These are phyloP conservation scores for Stachybotrys echinatus DNA, from an alignment of 2,329 filamentous ascomycete species.

Conservation along the genomic window DNA sequence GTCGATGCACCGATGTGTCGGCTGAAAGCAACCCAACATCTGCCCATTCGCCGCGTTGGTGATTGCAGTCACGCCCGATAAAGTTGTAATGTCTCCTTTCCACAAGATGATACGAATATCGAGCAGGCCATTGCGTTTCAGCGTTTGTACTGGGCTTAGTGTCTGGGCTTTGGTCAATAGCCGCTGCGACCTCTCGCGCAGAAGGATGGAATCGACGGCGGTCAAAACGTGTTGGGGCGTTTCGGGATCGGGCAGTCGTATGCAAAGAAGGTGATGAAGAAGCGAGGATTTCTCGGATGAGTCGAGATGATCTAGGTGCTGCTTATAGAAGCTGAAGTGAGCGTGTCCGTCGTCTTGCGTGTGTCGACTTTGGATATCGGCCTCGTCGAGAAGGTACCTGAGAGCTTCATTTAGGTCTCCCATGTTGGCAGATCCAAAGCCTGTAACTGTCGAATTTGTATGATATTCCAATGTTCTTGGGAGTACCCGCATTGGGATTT, in stretches of 20 bases:
- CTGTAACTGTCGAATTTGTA: too few relatives aligned
- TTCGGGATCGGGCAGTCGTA: neutral
- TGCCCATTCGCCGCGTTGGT: slow-evolving; percentile 15
- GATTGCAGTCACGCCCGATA: slow-evolving; percentile 10
- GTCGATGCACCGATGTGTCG: slow-evolving; percentile 15
- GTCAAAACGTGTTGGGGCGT: neutral
- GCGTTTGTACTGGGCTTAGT: neutral
- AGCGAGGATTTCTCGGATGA: neutral
- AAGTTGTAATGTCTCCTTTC: slow-evolving; percentile 15
- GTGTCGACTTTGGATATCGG: too few relatives aligned
- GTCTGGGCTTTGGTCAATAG: neutral
- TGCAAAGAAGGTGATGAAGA: neutral
- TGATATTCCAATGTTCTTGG: too few relatives aligned
- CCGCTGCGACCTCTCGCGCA: neutral
- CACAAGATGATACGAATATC: slow-evolving; percentile 6
- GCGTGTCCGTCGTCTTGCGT: neutral
- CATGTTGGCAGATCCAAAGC: neutral
- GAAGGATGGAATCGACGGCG: neutral
- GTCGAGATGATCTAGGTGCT: neutral
- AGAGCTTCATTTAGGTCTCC: neutral
- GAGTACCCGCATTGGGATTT: too few relatives aligned
- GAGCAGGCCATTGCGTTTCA: neutral
- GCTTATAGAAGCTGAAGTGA: neutral
- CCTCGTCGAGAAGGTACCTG: neutral
- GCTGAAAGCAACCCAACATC: slow-evolving; percentile 15